Evolutionary conservation across 768 basidiomycete species (phyloP), one percentile per base, ranked within the genome.

Genomic region (Kwoniella europaea): DNA sequence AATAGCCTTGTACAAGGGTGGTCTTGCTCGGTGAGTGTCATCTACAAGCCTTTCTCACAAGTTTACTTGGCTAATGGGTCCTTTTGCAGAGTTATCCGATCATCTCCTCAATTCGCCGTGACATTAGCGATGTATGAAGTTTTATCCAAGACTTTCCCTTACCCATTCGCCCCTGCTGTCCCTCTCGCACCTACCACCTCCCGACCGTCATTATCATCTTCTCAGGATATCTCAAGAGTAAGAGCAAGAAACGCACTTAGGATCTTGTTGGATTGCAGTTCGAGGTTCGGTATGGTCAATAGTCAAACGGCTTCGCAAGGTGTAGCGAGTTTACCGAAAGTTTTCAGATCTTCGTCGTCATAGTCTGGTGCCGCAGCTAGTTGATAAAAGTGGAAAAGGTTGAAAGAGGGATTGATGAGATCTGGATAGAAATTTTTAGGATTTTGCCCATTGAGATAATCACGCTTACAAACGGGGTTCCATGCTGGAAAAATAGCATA

Each of bases 211-310:
- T 71, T 88, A 90, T 83, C 94, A 89, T 18, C 88, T 86, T 65
- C 88, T 91, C 67, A 92, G 88, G 96, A 98, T 69, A 87, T 98
- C 85, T 89, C 93, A 41, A 89, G 90, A 81, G 88, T 96, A 54
- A 88, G 97, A 65, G 96, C 97, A 20, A 88, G 96, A 68, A 98
- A 98, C 86, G 96, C 94, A 15, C 88, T 99, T 78, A 94, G 94
- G 29, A 83, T 83, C 53, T 55, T 83, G 43, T 72, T 83, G 55
- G 82, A 83, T 63, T 81, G 81, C 63, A 76, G 74, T 18, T 78
- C 76, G 20, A 67, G 76, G 27, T 82, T 82, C 67, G 82, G 82
- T 50, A 79, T 79, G 77, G 77, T 79, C 27, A 69, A 72, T 61
- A 53, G 56, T n/a, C 63, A 71, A 15, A 55, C 74, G 9, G 73